A percentile compares a stretch with the other conserved stretches of the same genome.
phyloP scores from a whole-genome alignment of 805 yeast genomes.

The Ogataea henricii region DNA sequence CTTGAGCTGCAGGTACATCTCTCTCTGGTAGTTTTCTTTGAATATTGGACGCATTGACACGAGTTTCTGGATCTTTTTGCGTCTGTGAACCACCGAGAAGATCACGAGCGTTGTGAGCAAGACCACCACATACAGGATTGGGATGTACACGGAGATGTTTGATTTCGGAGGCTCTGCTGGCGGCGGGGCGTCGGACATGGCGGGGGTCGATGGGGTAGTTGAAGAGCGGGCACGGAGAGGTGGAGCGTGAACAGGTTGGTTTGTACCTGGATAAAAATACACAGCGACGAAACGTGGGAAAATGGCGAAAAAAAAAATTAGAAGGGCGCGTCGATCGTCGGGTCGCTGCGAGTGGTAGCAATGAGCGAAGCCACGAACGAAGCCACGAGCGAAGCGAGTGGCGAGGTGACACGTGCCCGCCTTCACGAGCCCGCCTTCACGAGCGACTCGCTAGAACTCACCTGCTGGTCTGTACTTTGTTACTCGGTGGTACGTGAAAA shows the following conservation, averaged over 20 bases:
- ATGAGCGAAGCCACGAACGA: no score
- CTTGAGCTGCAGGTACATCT: slow-evolving; percentile 61
- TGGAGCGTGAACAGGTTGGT: background rate
- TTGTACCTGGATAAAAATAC: background rate
- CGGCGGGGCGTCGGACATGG: slow-evolving; percentile 19
- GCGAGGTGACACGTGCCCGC: no score
- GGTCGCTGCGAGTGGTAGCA: no score
- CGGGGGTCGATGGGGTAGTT: no score
- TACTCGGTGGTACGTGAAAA: no score
- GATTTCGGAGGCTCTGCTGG: slow-evolving; percentile 29
- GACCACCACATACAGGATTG: slow-evolving; percentile 72
- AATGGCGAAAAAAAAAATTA: background rate
- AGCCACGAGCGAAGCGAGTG: no score
- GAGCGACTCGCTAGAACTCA: no score
- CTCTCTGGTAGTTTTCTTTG: slow-evolving; percentile 64
- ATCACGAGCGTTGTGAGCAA: slow-evolving; percentile 64
- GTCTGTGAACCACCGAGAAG: slow-evolving; percentile 70
- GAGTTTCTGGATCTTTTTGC: slow-evolving; percentile 53
- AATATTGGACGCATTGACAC: slow-evolving; percentile 72
- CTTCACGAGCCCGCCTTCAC: no score
- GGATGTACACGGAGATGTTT: slow-evolving; percentile 64
- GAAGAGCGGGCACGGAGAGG: no score
- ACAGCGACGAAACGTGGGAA: background rate
- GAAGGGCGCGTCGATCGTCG: background rate
- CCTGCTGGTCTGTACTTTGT: no score